Conservation (phyloP, 805 yeast genomes). For the Millerozyma miso region DNA sequence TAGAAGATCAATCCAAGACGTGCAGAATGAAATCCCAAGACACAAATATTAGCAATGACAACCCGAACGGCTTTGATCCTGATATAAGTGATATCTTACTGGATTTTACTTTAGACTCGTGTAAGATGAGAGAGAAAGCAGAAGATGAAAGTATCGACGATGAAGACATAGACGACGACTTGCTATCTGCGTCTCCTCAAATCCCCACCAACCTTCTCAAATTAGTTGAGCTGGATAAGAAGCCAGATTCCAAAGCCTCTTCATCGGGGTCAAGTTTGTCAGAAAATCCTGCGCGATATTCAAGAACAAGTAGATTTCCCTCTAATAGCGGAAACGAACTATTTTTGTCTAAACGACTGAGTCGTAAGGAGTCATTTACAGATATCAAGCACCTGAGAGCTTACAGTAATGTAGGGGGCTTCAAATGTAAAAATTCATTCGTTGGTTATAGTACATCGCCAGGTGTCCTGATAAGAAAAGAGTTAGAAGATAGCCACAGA, state of each 20-base stretch:
- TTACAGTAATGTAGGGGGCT: not conserved
- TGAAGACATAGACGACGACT: slow-evolving; percentile 41
- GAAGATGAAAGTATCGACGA: slow-evolving; percentile 30
- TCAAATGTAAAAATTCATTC: not conserved
- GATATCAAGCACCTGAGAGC: not conserved
- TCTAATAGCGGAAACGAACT: not conserved
- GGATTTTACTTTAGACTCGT: slow-evolving; percentile 13
- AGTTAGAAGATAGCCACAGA: slow-evolving; percentile 21
- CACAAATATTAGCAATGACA: no score
- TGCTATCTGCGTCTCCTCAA: slow-evolving; percentile 62
- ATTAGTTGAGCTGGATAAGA: slow-evolving; percentile 48
- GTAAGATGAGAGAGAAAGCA: slow-evolving; percentile 17
- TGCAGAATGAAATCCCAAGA: slow-evolving; percentile 2
- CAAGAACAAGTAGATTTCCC: not conserved
- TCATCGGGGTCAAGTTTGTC: not conserved
- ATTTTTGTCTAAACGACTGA: not conserved
- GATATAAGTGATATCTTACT: not conserved
- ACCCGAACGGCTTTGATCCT: not conserved
- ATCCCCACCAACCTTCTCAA: slow-evolving; percentile 58
- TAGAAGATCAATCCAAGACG: slow-evolving; percentile 13
- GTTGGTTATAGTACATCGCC: not conserved
- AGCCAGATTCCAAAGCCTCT: slow-evolving; percentile 20
- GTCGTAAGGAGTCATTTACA: not conserved
- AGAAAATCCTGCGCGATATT: not conserved
- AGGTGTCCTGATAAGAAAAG: slow-evolving; percentile 4